Evolutionary conservation across 441 rosid genomes (phyloP), one percentile per base, ranked within the genome.

Genomic region (Erysimum cheiri): DNA sequence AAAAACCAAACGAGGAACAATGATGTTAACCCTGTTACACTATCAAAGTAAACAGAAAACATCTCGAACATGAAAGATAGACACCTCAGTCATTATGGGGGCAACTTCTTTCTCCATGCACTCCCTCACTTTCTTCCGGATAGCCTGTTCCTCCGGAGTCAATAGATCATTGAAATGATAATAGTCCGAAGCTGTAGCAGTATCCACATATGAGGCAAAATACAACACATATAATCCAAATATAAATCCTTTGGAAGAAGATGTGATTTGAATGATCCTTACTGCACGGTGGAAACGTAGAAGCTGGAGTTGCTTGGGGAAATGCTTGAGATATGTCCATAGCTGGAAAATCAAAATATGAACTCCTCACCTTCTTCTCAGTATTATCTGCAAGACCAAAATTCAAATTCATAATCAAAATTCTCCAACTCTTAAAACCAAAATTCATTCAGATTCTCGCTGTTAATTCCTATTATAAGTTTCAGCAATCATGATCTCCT

Each of bases 301-400:
- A 88, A 13, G 92, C 98, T 2, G 99, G 91, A 12, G 95, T 95
- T 60, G 99, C 97, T 70, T 89, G 98, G 76, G 98, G 99, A 72
- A 92, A 95, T 37, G 98, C 97, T 63, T 77, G 14, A 12, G 99
- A 87, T 13, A 90, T 75, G 61, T 92, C 97, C 90, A 92, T 65
- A 0, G 98, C 47, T 0, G 97, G 97, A 47, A 75, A 82, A 76
- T 78, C 76, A 68, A 85, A 83, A 81, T 95, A 90, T n/a, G 97
- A 90, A 64, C 81, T 88, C 77, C 56, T 82, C 43, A 48, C 72
- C 58, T 64, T 73, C 74, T 78, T 80, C 49, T 80, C 78, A 22
- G 24, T 29, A 46, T 72, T 73, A 78, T 82, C 93, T 86, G 84
- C 37, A 24, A 53, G 2, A 72, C 49, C 40, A 36, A 28, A 56